phyloP scores from a whole-genome alignment of 2,329 filamentous ascomycete genomes.

The Aspergillus aculeatus region DNA sequence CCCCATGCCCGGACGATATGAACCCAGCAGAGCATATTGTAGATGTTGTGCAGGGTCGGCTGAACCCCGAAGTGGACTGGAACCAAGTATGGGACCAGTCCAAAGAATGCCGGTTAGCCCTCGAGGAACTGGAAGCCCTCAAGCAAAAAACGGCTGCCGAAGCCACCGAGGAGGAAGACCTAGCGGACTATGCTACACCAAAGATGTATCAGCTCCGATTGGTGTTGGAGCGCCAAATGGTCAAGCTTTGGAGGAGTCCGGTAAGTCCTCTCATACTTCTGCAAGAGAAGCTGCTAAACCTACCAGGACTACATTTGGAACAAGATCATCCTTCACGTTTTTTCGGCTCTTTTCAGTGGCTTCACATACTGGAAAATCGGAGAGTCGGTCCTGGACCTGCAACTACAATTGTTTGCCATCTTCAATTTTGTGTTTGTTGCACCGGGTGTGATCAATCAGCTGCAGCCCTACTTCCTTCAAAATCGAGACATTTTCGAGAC shows the following conservation, averaged over 20 bases:
- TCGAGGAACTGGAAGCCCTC: constrained; percentile 27
- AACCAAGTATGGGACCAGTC: constrained; percentile 34
- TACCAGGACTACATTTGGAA: constrained; percentile 46
- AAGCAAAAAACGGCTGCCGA: constrained; percentile 19
- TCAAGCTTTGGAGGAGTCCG: constrained; percentile 30
- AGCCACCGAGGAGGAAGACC: constrained; percentile 30
- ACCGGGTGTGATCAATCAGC: constrained; percentile 57
- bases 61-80: constrained; percentile 28
- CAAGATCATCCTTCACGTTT: constrained; percentile 53
- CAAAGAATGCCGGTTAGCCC: constrained; percentile 25
- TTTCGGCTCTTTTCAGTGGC: constrained; percentile 58
- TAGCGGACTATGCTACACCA: constrained; percentile 39
- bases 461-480: constrained; percentile 59
- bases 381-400: constrained; percentile 49
- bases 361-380: constrained; percentile 63
- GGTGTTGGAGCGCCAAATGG: constrained; percentile 34
- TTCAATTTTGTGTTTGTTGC: constrained; percentile 66
- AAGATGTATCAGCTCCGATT: constrained; percentile 41
- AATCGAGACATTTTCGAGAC: constrained; percentile 59
- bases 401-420: constrained; percentile 58
- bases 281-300: neutral
- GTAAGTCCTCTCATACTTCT: no score
- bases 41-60: constrained; percentile 33
- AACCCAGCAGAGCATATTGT: constrained; percentile 55
- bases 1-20: constrained; percentile 51